Evolutionary conservation across 768 basidiomycete genomes (phyloP).

Genomic region (Russula ochroleuca): DNA sequence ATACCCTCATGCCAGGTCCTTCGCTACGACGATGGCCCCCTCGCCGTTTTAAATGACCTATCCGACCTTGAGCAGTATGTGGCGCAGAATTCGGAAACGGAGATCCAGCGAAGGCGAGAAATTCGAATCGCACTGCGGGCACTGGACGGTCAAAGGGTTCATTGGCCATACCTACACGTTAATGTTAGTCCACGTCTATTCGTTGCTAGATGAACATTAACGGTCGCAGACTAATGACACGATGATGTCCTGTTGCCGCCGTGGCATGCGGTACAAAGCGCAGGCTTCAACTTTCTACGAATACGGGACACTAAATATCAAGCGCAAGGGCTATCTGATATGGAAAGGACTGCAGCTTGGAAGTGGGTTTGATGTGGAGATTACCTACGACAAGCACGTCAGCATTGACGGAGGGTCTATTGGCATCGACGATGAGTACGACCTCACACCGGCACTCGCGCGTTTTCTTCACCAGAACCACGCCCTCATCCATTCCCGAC

Average conservation of each 20-base stretch:
- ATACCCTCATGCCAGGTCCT: conserved; percentile 45
- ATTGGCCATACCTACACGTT: conserved; percentile 60
- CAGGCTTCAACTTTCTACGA: conserved; percentile 45
- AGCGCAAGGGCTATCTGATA: conserved; percentile 47
- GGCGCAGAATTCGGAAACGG: conserved; percentile 51
- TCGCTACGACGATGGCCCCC: conserved; percentile 59
- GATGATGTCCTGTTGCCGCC: conserved; percentile 43
- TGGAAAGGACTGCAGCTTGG: conserved; percentile 56
- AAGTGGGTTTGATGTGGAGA: conserved; percentile 61
- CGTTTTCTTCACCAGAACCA: conserved; percentile 59
- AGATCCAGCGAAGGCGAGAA: conserved; percentile 48
- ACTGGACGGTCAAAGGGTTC: conserved; percentile 56
- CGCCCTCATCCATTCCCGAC: conserved; percentile 42
- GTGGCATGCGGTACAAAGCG: conserved; percentile 47
- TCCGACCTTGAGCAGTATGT: conserved; percentile 56
- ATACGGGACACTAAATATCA: conserved; percentile 47
- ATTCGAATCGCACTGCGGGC: conserved; percentile 61
- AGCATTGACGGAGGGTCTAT: conserved; percentile 47
- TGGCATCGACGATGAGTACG: conserved; percentile 62
- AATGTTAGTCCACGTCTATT: conserved; percentile 38
- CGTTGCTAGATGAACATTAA: conserved; percentile 1
- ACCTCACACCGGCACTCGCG: conserved; percentile 57
- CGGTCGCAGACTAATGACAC: conserved; percentile 45
- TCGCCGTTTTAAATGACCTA: conserved; percentile 44
- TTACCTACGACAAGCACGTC: conserved; percentile 54